Percentiles rank a stretch among this genome's conserved stretches.
phyloP scores from a whole-genome alignment of 2,329 filamentous ascomycete species.

The Pseudonectria buxi region DNA sequence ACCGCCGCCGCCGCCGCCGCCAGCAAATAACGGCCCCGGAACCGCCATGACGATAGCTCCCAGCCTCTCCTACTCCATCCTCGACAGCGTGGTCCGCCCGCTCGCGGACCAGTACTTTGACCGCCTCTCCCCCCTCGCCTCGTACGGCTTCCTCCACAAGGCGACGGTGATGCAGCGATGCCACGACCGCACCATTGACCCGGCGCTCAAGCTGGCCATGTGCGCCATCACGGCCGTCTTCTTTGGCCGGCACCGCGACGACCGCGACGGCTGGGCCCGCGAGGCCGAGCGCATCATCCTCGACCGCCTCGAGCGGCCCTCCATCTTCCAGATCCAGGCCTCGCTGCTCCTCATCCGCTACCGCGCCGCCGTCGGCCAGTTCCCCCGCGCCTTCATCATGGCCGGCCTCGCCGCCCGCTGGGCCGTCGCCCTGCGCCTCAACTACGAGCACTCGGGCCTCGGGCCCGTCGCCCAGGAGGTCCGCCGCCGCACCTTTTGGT shows the following conservation, averaged over 20 bases:
- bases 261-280: conserved; percentile 15
- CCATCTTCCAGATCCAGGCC: conserved; percentile 22
- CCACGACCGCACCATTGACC: conserved; percentile 18
- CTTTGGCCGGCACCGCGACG: conserved; percentile 10
- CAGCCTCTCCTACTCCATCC: conserved; percentile 2
- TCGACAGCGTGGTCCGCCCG: conserved; percentile 11
- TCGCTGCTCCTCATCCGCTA: conserved; percentile 21
- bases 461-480: conserved; percentile 19
- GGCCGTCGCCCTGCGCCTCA: conserved; percentile 21
- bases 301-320: conserved; percentile 18
- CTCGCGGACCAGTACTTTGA: conserved; percentile 19
- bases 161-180: conserved; percentile 20
- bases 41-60: background rate
- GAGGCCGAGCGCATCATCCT: conserved; percentile 19
- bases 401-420: conserved; percentile 19
- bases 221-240: conserved; percentile 20
- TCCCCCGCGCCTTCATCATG: conserved; percentile 22
- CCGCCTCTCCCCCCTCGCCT: conserved; percentile 16
- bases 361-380: conserved; percentile 18
- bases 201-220: conserved; percentile 16
- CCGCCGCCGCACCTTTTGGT: conserved; percentile 20
- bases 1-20: too few species aligned
- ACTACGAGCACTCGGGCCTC: conserved; percentile 20
- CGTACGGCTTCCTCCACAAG: conserved; percentile 20
- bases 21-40: background rate